Conservation (phyloP, 257 asterid species). For the Cruciata laevipes region DNA sequence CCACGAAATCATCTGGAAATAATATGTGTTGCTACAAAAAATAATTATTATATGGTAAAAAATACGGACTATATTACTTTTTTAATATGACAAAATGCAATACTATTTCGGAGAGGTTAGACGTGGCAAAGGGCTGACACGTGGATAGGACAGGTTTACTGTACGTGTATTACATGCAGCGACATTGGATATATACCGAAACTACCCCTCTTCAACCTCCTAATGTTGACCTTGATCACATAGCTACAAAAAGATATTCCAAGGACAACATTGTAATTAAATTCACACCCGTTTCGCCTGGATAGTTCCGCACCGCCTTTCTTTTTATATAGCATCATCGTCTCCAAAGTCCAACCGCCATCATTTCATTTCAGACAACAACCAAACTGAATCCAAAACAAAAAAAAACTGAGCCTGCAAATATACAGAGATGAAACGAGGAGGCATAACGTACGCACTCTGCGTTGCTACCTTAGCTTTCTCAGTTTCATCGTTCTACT, state of each 20-base stretch:
- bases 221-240: background rate
- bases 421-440: constrained; percentile 25
- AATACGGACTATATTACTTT: no score
- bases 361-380: background rate
- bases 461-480: constrained; percentile 38
- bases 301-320: background rate
- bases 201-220: background rate
- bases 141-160: background rate
- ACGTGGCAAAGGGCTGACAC: background rate
- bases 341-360: background rate
- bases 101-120: no score
- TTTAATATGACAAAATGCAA: no score
- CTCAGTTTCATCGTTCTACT: constrained; percentile 19
- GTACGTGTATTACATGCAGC: background rate
- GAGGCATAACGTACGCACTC: constrained; percentile 32
- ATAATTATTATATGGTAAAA: no score
- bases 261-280: background rate
- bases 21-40: no score
- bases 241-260: background rate
- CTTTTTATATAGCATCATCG: background rate
- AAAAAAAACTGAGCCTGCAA: background rate
- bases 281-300: background rate
- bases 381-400: background rate
- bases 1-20: no score
- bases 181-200: no score